Conservation (phyloP, 2,329 filamentous ascomycete genomes). For the Coniochaeta prunicola region DNA sequence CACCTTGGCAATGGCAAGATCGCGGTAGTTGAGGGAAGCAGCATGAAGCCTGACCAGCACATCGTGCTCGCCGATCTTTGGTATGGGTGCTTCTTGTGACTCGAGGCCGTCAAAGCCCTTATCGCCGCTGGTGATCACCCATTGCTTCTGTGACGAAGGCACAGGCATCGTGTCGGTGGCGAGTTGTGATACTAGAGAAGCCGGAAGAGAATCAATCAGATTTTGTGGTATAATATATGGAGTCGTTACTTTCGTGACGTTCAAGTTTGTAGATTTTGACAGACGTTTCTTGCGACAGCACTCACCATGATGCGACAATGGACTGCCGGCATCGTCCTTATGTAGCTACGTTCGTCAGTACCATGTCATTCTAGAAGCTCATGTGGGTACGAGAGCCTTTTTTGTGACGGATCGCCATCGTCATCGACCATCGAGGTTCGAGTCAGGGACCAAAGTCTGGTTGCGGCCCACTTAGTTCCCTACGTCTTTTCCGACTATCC, state of each 20-base stretch:
- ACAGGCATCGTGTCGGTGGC: not conserved
- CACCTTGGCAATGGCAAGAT: constrained; percentile 39
- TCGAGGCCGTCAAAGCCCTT: constrained; percentile 54
- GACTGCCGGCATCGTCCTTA: not conserved
- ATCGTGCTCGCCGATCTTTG: constrained; percentile 59
- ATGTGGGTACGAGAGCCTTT: not conserved
- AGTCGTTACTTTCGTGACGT: not conserved
- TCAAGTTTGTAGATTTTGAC: not conserved
- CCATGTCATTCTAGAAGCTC: not conserved
- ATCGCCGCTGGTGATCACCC: constrained; percentile 42
- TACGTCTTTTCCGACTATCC: not conserved
- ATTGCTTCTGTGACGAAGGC: constrained; percentile 31
- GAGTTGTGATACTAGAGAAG: too few relatives aligned
- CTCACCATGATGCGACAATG: not conserved
- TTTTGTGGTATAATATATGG: not conserved
- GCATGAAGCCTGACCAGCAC: constrained; percentile 60
- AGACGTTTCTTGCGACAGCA: not conserved
- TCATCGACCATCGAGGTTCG: not conserved
- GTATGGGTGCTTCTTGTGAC: constrained; percentile 45
- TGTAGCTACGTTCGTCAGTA: not conserved
- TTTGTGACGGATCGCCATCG: not conserved
- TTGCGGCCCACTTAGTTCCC: not conserved
- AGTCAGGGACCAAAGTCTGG: not conserved
- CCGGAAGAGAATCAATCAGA: not conserved
- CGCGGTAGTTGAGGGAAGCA: constrained; percentile 48